phyloP scores from a whole-genome alignment of 1,139 yeast species.

The Magnusiomyces suaveolens region DNA sequence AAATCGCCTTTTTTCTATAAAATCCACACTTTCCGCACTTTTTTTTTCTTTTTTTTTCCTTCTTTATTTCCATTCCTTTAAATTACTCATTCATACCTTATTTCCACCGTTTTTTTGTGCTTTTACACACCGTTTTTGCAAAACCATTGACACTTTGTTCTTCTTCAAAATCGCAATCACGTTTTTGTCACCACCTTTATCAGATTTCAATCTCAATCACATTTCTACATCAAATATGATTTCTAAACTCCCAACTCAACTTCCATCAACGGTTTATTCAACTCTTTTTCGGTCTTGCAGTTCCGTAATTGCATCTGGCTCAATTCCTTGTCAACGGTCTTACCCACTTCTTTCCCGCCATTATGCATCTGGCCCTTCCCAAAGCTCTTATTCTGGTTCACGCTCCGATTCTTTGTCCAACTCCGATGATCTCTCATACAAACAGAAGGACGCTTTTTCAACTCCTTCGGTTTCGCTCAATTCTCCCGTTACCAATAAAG shows the following conservation, averaged over 20 bases:
- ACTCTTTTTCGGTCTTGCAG: not conserved
- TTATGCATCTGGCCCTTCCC: not conserved
- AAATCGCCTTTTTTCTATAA: not conserved
- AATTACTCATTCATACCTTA: too few relatives aligned
- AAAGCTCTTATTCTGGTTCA: not conserved
- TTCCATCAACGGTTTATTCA: not conserved
- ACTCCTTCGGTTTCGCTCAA: not conserved
- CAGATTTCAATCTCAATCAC: too few relatives aligned
- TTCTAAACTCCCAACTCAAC: not conserved
- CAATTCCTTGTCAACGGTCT: not conserved
- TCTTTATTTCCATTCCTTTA: not conserved
- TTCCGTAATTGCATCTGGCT: not conserved
- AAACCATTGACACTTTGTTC: not conserved
- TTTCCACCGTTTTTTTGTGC: not conserved
- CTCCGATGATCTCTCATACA: not conserved
- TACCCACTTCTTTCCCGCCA: not conserved
- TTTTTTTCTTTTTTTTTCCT: not conserved
- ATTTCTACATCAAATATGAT: not conserved
- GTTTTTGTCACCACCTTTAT: too few relatives aligned
- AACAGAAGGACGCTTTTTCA: not conserved
- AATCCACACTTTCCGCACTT: not conserved
- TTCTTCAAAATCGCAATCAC: too few relatives aligned
- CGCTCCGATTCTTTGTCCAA: not conserved
- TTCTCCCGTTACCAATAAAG: conserved; percentile 1
- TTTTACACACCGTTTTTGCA: not conserved